Evolutionary conservation across 371 early-diverging fungal species (phyloP).

Genomic region (Apophysomyces ossiformis): DNA sequence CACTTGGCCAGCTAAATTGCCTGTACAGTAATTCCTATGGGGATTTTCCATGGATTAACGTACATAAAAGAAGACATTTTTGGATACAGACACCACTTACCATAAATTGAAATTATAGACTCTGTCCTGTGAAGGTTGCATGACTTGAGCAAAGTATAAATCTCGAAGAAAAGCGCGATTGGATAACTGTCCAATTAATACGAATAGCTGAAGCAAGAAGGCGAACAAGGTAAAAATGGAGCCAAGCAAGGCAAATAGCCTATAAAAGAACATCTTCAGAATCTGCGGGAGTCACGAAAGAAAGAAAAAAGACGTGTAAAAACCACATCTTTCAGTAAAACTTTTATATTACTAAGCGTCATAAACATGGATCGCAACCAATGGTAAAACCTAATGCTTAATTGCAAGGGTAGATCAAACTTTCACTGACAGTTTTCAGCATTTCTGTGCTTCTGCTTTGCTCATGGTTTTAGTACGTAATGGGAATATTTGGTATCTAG

Average conservation of each 20-base stretch:
- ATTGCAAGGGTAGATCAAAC: constrained; percentile 1
- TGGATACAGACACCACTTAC: constrained; percentile 14
- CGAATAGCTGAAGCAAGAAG: constrained; percentile 43
- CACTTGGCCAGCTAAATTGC: constrained; percentile 6
- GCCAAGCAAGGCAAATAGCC: constrained; percentile 18
- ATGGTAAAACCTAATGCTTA: background rate
- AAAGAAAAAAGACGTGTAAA: background rate
- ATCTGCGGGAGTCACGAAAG: background rate
- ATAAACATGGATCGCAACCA: background rate
- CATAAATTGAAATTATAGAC: constrained; percentile 35
- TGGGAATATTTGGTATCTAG: background rate
- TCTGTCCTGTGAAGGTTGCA: constrained; percentile 20
- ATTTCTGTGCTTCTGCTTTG: no score
- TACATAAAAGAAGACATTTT: background rate
- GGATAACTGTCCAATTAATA: constrained; percentile 43
- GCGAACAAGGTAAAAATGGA: constrained; percentile 37
- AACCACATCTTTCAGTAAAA: background rate
- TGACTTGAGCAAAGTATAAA: constrained; percentile 32
- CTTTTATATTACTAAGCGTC: background rate
- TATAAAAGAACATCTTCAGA: background rate
- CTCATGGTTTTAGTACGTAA: no score
- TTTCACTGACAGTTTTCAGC: background rate
- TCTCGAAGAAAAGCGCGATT: constrained; percentile 30
- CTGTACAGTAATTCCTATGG: constrained; percentile 25
- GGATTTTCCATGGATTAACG: background rate